phyloP scores from a whole-genome alignment of 768 basidiomycete species.

The Auriculariales sp. region DNA sequence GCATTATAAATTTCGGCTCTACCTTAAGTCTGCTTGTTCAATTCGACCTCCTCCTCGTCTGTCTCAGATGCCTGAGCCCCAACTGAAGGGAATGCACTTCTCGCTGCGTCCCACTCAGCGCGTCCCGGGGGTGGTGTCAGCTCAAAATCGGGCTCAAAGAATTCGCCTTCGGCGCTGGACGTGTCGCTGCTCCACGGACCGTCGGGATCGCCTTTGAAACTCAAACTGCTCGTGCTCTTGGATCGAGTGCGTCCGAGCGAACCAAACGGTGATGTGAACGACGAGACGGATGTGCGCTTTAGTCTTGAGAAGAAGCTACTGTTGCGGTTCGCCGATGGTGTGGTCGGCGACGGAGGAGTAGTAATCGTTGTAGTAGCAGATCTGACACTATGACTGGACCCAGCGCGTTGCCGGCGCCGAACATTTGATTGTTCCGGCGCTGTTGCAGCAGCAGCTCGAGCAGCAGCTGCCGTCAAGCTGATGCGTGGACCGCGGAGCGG shows the following conservation, averaged over 20 bases:
- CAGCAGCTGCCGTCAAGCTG: conserved; percentile 23
- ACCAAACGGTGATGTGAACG: conserved; percentile 23
- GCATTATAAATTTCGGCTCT: too few relatives aligned
- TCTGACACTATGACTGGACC: conserved; percentile 4
- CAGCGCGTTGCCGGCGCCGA: conserved; percentile 9
- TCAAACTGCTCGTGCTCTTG: conserved; percentile 13
- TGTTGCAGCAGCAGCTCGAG: conserved; percentile 30
- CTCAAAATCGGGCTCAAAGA: conserved; percentile 1
- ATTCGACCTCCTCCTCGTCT: too few relatives aligned
- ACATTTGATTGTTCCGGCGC: conserved; percentile 30
- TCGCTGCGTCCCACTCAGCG: not conserved
- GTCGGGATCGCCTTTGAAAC: conserved; percentile 5
- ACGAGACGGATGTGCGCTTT: conserved; percentile 30
- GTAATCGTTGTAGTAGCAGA: conserved; percentile 10
- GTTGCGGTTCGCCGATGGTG: not conserved
- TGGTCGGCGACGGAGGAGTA: not conserved
- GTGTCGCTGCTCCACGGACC: conserved; percentile 45
- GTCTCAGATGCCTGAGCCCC: too few relatives aligned
- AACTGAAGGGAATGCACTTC: not conserved
- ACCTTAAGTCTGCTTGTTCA: too few relatives aligned
- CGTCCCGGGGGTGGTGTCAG: not conserved
- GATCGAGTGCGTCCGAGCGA: conserved; percentile 11
- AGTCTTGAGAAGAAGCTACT: conserved; percentile 26
- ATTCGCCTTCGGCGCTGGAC: conserved; percentile 17
- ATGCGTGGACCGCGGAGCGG: conserved; percentile 16